Evolutionary conservation across 2,329 filamentous ascomycete genomes (phyloP).

Genomic region (Aureobasidium uvarum): DNA sequence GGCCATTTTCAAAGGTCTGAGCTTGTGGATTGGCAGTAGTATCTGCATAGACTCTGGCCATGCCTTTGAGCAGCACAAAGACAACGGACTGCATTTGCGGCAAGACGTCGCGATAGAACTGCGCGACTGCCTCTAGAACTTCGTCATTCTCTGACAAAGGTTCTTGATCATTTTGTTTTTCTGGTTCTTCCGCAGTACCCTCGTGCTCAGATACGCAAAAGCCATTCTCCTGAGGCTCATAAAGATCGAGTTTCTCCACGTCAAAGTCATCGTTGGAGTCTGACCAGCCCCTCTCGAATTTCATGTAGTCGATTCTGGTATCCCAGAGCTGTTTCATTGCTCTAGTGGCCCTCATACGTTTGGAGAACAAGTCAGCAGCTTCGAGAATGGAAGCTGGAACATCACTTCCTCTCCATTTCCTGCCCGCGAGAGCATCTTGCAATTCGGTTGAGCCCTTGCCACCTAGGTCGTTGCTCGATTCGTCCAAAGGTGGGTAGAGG

Average conservation of each 20-base stretch:
- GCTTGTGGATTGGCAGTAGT: conserved; percentile 28
- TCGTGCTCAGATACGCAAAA: conserved; percentile 2
- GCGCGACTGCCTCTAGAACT: conserved; percentile 3
- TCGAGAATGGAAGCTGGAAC: conserved; percentile 93
- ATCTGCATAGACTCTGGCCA: conserved; percentile 58
- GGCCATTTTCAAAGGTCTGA: conserved; percentile 40
- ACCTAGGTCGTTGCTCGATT: conserved; percentile 82
- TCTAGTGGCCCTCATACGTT: conserved; percentile 84
- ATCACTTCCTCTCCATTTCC: conserved; percentile 90
- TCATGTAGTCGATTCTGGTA: conserved; percentile 85
- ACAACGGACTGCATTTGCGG: conserved; percentile 89
- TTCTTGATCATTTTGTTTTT: not conserved
- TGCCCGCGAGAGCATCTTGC: conserved; percentile 75
- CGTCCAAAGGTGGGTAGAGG: conserved; percentile 90
- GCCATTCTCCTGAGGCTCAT: conserved; percentile 7
- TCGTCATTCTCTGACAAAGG: conserved; percentile 15
- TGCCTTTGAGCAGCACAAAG: conserved; percentile 86
- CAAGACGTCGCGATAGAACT: conserved; percentile 64
- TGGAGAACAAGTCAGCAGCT: conserved; percentile 87
- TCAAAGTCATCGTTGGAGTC: conserved; percentile 44
- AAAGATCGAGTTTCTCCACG: conserved; percentile 32
- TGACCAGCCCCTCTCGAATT: conserved; percentile 88
- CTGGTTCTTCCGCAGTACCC: not conserved
- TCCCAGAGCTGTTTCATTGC: conserved; percentile 94
- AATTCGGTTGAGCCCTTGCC: conserved; percentile 81